Evolutionary conservation across 768 basidiomycete species (phyloP).

Genomic region (Mycena sanguinolenta): DNA sequence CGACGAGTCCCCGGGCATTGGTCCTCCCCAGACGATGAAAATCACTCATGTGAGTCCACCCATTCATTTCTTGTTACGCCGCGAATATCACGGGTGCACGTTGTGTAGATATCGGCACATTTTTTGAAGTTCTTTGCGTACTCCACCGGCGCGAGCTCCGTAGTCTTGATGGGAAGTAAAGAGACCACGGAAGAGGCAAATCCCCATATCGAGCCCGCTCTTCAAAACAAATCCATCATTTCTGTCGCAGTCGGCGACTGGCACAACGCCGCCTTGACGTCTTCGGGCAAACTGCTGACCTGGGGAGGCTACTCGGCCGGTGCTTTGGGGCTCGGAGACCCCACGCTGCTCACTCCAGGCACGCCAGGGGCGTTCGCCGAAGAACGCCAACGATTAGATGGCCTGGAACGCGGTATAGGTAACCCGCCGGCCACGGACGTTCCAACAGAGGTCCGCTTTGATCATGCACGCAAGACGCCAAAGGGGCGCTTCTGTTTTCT

Average conservation of each 20-base stretch:
- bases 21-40: constrained; percentile 61
- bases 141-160: constrained; percentile 76
- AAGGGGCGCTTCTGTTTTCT: constrained; percentile 83
- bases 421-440: constrained; percentile 61
- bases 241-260: constrained; percentile 94
- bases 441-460: constrained; percentile 83
- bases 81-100: constrained; percentile 38
- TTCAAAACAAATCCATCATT: constrained; percentile 86
- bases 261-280: constrained; percentile 77
- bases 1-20: constrained; percentile 41
- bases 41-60: constrained; percentile 81
- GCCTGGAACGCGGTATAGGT: constrained; percentile 44
- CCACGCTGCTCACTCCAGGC: constrained; percentile 63
- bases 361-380: constrained; percentile 70
- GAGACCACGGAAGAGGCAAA: constrained; percentile 55
- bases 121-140: constrained; percentile 87
- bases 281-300: constrained; percentile 76
- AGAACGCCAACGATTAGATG: constrained; percentile 48
- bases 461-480: constrained; percentile 61
- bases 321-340: constrained; percentile 90
- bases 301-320: constrained; percentile 86
- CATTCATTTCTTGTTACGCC: neutral
- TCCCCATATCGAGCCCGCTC: constrained; percentile 76
- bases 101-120: constrained; percentile 81
- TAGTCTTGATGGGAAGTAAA: constrained; percentile 79